Evolutionary conservation across 257 asterid species (phyloP).

Genomic region (Przewalskia tangutica): DNA sequence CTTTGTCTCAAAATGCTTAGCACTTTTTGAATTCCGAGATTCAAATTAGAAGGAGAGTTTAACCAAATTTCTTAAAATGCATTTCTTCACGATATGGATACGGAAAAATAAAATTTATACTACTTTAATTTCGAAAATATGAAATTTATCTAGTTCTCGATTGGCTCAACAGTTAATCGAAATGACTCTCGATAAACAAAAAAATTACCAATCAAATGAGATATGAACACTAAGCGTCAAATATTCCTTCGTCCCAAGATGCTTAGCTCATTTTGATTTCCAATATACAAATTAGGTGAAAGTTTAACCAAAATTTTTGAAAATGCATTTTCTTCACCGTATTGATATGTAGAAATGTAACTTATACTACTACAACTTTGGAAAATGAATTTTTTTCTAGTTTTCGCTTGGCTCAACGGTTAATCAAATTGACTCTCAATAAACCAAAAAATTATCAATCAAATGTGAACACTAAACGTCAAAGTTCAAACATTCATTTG

Average conservation of each 20-base stretch:
- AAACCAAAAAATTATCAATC: neutral
- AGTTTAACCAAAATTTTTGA: neutral
- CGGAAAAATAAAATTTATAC: neutral
- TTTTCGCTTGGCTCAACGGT: neutral
- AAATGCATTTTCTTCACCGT: neutral
- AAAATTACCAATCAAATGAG: neutral
- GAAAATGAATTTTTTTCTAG: neutral
- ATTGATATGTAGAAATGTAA: too few relatives aligned
- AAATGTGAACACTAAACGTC: neutral
- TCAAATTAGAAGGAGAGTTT: neutral
- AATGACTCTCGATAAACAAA: neutral
- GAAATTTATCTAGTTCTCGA: neutral
- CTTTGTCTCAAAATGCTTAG: neutral
- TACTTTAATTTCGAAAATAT: neutral
- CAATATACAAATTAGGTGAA: neutral
- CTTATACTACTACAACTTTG: too few relatives aligned
- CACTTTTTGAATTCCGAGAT: neutral
- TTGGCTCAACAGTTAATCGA: neutral
- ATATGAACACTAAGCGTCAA: neutral
- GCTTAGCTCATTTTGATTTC: neutral
- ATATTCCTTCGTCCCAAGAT: neutral
- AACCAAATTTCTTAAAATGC: neutral
- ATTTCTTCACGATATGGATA: too few relatives aligned
- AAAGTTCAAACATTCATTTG: too few relatives aligned
- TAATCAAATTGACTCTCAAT: neutral